phyloP scores from a whole-genome alignment of 1,139 yeast genomes.

The Geotrichum aggregatum region DNA sequence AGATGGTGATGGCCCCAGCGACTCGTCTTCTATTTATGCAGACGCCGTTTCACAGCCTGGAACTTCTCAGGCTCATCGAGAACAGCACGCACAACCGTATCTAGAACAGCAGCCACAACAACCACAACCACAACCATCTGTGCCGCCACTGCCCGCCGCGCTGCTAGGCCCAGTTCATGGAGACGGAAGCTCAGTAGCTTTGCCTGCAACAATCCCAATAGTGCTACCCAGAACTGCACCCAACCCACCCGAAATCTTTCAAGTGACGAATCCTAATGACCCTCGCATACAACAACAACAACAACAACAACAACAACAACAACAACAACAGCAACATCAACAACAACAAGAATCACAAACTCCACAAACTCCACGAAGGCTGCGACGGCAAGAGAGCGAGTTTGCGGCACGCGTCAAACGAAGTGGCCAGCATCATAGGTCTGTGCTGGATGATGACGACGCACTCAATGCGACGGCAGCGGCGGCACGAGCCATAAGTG shows the following conservation, averaged over 20 bases:
- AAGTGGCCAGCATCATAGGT: background rate
- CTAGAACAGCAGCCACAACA: background rate
- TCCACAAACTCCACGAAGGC: no score
- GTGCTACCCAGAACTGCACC: slow-evolving; percentile 6
- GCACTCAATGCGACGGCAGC: slow-evolving; percentile 14
- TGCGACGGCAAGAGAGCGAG: background rate
- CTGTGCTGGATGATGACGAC: slow-evolving; percentile 1
- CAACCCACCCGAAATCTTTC: slow-evolving; percentile 5
- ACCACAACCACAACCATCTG: background rate
- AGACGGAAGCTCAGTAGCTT: background rate
- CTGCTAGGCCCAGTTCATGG: background rate
- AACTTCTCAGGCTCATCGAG: background rate
- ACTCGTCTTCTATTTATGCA: background rate
- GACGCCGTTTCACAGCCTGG: slow-evolving; percentile 2
- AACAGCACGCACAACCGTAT: background rate
- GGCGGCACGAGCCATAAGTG: slow-evolving; percentile 11
- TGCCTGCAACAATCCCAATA: background rate
- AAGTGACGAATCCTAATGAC: background rate
- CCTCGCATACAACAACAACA: background rate
- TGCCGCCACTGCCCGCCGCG: background rate
- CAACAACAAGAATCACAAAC: background rate
- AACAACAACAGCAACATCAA: background rate
- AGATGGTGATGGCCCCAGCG: background rate
- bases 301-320: background rate
- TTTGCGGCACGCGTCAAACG: slow-evolving; percentile 13